Evolutionary conservation across 345 rosid species (phyloP).

Genomic region (Turnera subulata): DNA sequence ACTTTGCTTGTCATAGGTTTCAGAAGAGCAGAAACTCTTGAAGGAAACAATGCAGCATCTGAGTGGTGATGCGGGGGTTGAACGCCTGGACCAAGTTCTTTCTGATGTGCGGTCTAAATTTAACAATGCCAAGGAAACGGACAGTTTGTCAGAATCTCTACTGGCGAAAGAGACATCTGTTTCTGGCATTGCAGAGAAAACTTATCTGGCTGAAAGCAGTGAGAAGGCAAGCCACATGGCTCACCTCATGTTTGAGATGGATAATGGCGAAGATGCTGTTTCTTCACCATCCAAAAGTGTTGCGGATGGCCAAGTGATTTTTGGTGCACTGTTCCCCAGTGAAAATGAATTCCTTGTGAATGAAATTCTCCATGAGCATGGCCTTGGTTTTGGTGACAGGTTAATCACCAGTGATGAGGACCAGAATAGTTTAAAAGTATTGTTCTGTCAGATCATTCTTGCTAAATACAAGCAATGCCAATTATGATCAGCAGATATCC

Average conservation of each 20-base stretch:
- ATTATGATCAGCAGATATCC: too few relatives aligned
- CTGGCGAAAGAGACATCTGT: slow-evolving; percentile 22
- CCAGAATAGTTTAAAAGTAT: slow-evolving; percentile 52
- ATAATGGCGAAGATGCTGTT: slow-evolving; percentile 25
- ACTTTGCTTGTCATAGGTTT: slow-evolving; percentile 35
- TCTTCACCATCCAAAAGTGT: slow-evolving; percentile 17
- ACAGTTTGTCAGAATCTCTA: slow-evolving; percentile 50
- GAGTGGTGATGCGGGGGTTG: slow-evolving; percentile 70
- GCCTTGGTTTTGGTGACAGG: slow-evolving; percentile 37
- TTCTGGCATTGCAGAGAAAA: slow-evolving; percentile 30
- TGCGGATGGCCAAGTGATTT: background rate
- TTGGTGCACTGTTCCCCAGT: background rate
- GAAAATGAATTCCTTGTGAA: slow-evolving; percentile 81
- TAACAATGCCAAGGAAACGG: slow-evolving; percentile 47
- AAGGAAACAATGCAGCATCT: slow-evolving; percentile 67
- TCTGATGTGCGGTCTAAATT: slow-evolving; percentile 60
- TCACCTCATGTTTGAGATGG: slow-evolving; percentile 57
- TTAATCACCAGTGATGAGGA: slow-evolving; percentile 32
- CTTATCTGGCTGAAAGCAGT: slow-evolving; percentile 19
- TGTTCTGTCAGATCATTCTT: slow-evolving; percentile 12
- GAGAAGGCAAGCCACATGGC: slow-evolving; percentile 45
- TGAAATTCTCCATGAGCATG: slow-evolving; percentile 13
- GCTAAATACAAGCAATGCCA: background rate
- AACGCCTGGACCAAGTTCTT: slow-evolving; percentile 69
- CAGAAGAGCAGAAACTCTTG: slow-evolving; percentile 70